A percentile compares a stretch with the other conserved stretches of the same genome.
These are phyloP conservation scores for Pyrenula aspistea DNA, from an alignment of 495 filamentous ascomycete genomes.

Conservation along the genomic window DNA sequence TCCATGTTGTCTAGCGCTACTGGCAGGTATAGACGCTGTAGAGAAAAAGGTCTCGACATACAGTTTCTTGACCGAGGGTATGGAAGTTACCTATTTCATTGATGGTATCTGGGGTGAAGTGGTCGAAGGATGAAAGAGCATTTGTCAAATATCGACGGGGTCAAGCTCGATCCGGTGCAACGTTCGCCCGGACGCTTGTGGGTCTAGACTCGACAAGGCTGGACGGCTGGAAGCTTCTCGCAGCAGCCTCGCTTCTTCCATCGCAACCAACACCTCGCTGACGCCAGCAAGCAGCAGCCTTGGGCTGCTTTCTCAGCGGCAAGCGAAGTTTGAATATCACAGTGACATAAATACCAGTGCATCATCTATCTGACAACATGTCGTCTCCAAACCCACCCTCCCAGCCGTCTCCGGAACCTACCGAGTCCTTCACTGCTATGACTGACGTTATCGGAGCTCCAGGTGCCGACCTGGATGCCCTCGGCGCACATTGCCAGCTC, in stretches of 20 bases:
- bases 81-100: too few species aligned
- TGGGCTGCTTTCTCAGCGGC: neutral
- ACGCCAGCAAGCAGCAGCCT: neutral
- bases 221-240: neutral
- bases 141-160: too few species aligned
- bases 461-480: constrained; percentile 56
- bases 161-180: too few species aligned
- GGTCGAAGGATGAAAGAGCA: too few species aligned
- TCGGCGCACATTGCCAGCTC: constrained; percentile 87
- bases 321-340: neutral
- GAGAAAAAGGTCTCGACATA: too few species aligned
- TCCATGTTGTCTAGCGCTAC: too few species aligned
- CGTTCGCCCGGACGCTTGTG: too few species aligned
- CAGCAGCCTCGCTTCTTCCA: neutral
- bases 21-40: too few species aligned
- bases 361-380: neutral
- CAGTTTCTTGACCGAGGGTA: too few species aligned
- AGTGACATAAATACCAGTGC: neutral
- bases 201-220: too few species aligned
- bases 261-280: neutral
- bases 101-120: too few species aligned
- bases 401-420: neutral
- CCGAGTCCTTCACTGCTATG: neutral
- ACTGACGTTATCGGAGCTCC: neutral
- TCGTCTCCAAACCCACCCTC: neutral